Percentiles rank a stretch among this genome's conserved stretches.
Evolutionary conservation across 257 asterid genomes (phyloP).

Genomic region (Penstemon barbatus): DNA sequence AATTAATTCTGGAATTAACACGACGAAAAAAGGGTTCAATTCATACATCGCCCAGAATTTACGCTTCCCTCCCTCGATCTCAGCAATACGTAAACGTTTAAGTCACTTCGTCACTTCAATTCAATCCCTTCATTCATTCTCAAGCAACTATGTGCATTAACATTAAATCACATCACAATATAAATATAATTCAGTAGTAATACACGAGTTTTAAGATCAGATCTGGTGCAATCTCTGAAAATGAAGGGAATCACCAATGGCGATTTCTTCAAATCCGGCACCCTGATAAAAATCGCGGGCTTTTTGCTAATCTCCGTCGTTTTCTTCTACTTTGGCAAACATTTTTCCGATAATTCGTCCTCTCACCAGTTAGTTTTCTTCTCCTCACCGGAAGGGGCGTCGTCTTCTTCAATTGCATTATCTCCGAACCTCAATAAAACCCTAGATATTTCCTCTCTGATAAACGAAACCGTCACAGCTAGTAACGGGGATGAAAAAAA

Average conservation of each 20-base stretch:
- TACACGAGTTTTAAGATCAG: slow-evolving; percentile 4
- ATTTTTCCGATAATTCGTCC: slow-evolving; percentile 47
- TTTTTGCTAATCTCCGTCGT: slow-evolving; percentile 51
- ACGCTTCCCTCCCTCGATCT: not conserved
- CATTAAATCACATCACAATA: not conserved
- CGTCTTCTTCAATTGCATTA: slow-evolving; percentile 35
- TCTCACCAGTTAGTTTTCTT: slow-evolving; percentile 68
- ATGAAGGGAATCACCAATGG: slow-evolving; percentile 54
- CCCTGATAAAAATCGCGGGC: slow-evolving; percentile 45
- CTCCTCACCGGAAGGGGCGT: slow-evolving; percentile 41
- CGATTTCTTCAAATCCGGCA: slow-evolving; percentile 54
- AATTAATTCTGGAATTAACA: too few relatives aligned
- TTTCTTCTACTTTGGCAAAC: slow-evolving; percentile 73
- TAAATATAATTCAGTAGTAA: not conserved
- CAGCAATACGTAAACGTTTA: not conserved
- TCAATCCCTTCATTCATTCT: slow-evolving; percentile 3
- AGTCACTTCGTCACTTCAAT: not conserved
- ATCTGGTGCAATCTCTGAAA: slow-evolving; percentile 28
- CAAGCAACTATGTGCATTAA: not conserved
- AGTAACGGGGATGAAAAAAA: not conserved
- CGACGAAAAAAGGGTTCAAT: too few relatives aligned
- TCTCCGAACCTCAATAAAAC: slow-evolving; percentile 64
- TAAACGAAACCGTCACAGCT: slow-evolving; percentile 38
- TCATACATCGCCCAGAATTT: too few relatives aligned
- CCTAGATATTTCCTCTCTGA: slow-evolving; percentile 42